Percentiles rank a stretch among this genome's conserved stretches.
These are phyloP conservation scores for Vitis labrusca DNA, from an alignment of 164 flowering plant species.

Conservation along the genomic window DNA sequence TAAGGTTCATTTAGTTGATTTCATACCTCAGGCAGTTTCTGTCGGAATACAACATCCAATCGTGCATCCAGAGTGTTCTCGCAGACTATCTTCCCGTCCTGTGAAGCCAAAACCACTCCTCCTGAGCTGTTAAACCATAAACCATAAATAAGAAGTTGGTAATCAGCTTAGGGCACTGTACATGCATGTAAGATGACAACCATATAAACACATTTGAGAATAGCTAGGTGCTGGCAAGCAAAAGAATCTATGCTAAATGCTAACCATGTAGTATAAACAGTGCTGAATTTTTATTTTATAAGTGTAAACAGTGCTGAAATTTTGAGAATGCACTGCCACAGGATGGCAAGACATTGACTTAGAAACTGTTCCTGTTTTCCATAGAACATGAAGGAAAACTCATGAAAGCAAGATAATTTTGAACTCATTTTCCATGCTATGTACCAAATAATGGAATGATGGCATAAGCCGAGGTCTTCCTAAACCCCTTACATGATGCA, in stretches of 20 bases:
- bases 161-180: too few relatives aligned
- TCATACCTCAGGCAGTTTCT: conserved; percentile 65
- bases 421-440: too few relatives aligned
- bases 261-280: neutral
- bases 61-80: conserved; percentile 71
- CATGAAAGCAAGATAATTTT: too few relatives aligned
- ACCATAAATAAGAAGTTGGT: neutral
- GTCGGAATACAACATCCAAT: conserved; percentile 52
- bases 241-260: neutral
- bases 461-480: too few relatives aligned
- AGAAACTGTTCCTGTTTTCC: too few relatives aligned
- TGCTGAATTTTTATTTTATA: too few relatives aligned
- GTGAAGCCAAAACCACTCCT: conserved; percentile 67
- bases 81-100: conserved; percentile 67
- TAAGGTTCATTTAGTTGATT: neutral
- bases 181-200: too few relatives aligned
- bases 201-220: too few relatives aligned
- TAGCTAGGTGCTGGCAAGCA: neutral
- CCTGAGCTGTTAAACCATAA: conserved; percentile 36
- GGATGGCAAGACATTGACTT: too few relatives aligned
- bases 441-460: too few relatives aligned
- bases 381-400: too few relatives aligned
- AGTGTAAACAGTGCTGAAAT: neutral
- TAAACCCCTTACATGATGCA: neutral
- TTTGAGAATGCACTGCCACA: neutral